Evolutionary conservation across 2,329 filamentous ascomycete genomes (phyloP), one percentile per base, ranked within the genome.

Genomic region (Diatrype stigma): DNA sequence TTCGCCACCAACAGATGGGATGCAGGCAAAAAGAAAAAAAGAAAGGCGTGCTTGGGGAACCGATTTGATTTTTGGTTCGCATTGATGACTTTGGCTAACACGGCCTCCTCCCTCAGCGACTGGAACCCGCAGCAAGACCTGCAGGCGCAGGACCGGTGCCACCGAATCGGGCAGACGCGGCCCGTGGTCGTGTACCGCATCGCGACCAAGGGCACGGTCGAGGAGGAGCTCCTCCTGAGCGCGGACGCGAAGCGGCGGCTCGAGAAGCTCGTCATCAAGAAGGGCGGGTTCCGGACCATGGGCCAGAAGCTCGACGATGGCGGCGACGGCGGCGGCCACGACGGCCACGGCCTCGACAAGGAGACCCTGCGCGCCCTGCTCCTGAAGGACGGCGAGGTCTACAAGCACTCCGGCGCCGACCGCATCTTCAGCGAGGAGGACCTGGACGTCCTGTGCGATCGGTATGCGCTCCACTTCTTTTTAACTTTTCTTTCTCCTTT

Each of bases 101-200:
- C n/a, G n/a, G n/a, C n/a, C n/a, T n/a, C n/a, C n/a, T n/a, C n/a
- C n/a, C n/a, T n/a, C n/a, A 77, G 73, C 2, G 82, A 96, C 62
- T 96, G 93, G 85, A 99, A 99, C 61, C 94, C 94, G 0, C 94
- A 99, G 67, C 93, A 96, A 65, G 94, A 99, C 67, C 77, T 99
- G 0, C 94, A 99, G 65, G 94, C 94, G 0, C 94, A 97, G 70
- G 94, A 99, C 64, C 89, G 94, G 5, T 91, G 90, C 1, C 94
- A 99, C 66, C 84, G 94, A 12, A 97, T 99, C 56, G 94, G 94
- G 0, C 94, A 99, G 68, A 96, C 86, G 1, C 81, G 86, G 2
- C 94, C 94, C 0, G 94, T 99, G 1, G 84, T 99, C 19, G 87
- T 99, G 0, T 99, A 95, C 69, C 87, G 94, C 1, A 85, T 99